phyloP scores from a whole-genome alignment of 257 asterid genomes.

The Capsicum pubescens region DNA sequence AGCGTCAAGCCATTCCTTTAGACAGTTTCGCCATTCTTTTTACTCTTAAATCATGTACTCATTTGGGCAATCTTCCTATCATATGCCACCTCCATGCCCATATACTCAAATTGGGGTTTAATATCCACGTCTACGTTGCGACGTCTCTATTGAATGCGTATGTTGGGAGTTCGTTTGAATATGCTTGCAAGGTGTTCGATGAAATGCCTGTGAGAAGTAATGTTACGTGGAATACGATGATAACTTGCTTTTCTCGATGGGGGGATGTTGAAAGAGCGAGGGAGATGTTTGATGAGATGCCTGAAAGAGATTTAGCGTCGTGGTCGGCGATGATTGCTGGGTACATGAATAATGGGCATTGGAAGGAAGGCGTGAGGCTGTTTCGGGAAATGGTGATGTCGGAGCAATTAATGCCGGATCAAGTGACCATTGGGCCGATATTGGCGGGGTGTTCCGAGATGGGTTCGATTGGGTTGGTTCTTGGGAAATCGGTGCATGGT shows the following conservation, averaged over 20 bases:
- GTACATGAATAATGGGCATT: constrained; percentile 48
- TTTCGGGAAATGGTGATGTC: constrained; percentile 54
- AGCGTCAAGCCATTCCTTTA: constrained; percentile 51
- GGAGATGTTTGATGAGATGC: constrained; percentile 52
- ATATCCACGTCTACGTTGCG: neutral
- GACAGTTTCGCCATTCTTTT: constrained; percentile 49
- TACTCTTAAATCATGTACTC: constrained; percentile 56
- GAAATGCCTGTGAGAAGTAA: constrained; percentile 1
- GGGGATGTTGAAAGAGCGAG: constrained; percentile 4
- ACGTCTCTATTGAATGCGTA: neutral
- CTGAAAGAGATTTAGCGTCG: constrained; percentile 48
- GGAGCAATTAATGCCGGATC: constrained; percentile 52
- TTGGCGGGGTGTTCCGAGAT: constrained; percentile 51
- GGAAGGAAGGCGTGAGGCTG: constrained; percentile 49
- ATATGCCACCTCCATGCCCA: neutral
- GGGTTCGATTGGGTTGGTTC: constrained; percentile 57
- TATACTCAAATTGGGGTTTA: constrained; percentile 10
- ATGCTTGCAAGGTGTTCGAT: constrained; percentile 2
- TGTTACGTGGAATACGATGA: constrained; percentile 14
- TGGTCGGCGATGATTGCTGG: constrained; percentile 67
- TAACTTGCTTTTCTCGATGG: constrained; percentile 9
- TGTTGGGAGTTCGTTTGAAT: neutral
- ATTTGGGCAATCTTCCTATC: constrained; percentile 21
- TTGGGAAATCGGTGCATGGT: constrained; percentile 61
- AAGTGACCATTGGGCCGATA: constrained; percentile 49